Percentiles rank a stretch among this genome's conserved stretches.
phyloP scores from a whole-genome alignment of 257 asterid genomes.

The Solanum gandarillasii region DNA sequence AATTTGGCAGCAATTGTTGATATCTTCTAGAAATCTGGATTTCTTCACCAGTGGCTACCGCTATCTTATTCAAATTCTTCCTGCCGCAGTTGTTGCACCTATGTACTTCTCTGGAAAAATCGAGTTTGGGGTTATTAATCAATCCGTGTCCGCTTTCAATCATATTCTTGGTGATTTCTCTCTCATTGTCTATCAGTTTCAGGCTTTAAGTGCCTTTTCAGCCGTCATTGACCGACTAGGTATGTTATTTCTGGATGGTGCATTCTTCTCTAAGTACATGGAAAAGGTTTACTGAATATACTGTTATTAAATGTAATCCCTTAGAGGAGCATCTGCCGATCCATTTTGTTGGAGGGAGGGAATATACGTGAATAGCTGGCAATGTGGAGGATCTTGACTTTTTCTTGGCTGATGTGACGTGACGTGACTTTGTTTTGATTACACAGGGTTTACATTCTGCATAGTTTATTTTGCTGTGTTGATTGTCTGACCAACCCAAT shows the following conservation, averaged over 20 bases:
- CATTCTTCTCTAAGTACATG: not conserved
- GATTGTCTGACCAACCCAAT: not conserved
- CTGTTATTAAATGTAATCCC: not conserved
- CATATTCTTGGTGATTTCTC: conserved; percentile 94
- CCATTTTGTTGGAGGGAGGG: not conserved
- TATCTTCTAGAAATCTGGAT: conserved; percentile 88
- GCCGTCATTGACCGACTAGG: conserved; percentile 87
- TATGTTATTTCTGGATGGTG: conserved; percentile 8
- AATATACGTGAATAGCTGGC: not conserved
- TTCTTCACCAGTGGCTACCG: conserved; percentile 93
- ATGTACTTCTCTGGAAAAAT: conserved; percentile 94
- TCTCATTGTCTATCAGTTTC: conserved; percentile 73
- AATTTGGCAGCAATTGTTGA: conserved; percentile 63
- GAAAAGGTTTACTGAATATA: not conserved
- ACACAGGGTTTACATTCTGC: not conserved
- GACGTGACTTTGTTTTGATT: not conserved
- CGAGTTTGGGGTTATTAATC: conserved; percentile 93
- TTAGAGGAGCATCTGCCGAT: not conserved
- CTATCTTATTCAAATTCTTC: conserved; percentile 87
- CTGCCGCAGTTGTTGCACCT: conserved; percentile 96
- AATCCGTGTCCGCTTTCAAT: conserved; percentile 79
- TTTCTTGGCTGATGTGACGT: not conserved
- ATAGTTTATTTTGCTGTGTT: not conserved
- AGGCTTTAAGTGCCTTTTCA: conserved; percentile 93
- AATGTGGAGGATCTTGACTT: not conserved